Evolutionary conservation across 2,329 filamentous ascomycete species (phyloP).

Genomic region (Ceratocystiopsis sp.): DNA sequence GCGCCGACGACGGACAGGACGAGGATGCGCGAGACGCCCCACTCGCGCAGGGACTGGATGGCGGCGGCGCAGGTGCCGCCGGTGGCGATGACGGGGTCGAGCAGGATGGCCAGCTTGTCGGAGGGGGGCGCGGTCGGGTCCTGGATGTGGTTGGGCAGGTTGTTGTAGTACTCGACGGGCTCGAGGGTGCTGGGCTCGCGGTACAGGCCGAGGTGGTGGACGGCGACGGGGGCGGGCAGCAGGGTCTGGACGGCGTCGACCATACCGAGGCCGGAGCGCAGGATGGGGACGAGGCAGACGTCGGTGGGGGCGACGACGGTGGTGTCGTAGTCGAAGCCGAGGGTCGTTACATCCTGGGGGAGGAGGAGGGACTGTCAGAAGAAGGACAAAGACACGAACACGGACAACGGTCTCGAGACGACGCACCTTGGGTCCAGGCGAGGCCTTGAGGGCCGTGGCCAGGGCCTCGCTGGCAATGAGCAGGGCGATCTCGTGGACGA

Average conservation of each 20-base stretch:
- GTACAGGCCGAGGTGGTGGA: slow-evolving; percentile 91
- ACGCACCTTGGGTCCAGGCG: slow-evolving; percentile 46
- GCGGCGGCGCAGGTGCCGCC: slow-evolving; percentile 80
- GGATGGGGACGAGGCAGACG: slow-evolving; percentile 75
- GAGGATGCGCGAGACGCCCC: slow-evolving; percentile 72
- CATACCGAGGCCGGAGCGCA: slow-evolving; percentile 87
- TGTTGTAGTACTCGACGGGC: slow-evolving; percentile 96
- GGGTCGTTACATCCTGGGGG: slow-evolving; percentile 57
- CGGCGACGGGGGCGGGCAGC: slow-evolving; percentile 61
- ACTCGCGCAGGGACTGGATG: slow-evolving; percentile 76
- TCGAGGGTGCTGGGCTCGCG: slow-evolving; percentile 74
- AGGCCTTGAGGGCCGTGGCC: slow-evolving; percentile 38
- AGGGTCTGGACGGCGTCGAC: slow-evolving; percentile 71
- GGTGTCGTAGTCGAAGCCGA: slow-evolving; percentile 59
- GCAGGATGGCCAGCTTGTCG: slow-evolving; percentile 54
- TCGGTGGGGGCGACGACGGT: slow-evolving; percentile 44
- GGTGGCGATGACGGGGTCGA: slow-evolving; percentile 88
- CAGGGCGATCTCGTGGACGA: slow-evolving; percentile 74
- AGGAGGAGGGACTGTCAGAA: no score
- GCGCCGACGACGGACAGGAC: slow-evolving; percentile 63
- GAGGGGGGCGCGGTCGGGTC: slow-evolving; percentile 20
- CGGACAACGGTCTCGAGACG: neutral
- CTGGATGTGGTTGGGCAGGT: slow-evolving; percentile 58
- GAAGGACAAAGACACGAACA: neutral
- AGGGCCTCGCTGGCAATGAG: slow-evolving; percentile 75